Percentiles rank a stretch among this genome's conserved stretches.
Conservation (phyloP, 495 filamentous ascomycete genomes). For the Tuber brumale region DNA sequence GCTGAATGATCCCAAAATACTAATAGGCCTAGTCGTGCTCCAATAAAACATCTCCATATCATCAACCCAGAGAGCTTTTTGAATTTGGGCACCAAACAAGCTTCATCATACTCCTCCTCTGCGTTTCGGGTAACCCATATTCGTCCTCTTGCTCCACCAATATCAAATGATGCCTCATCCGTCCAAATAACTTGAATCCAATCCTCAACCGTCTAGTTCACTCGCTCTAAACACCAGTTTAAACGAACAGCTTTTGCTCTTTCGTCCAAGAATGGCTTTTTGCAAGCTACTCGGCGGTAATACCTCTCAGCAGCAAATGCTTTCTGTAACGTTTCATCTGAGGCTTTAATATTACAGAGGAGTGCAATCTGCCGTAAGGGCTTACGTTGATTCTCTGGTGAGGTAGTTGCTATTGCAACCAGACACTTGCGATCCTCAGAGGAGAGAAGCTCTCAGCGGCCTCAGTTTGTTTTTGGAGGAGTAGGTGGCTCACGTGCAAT, state of each 20-base stretch:
- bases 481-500: no score
- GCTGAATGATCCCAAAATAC: slow-evolving; percentile 7
- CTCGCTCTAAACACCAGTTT: background rate
- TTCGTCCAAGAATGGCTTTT: background rate
- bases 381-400: background rate
- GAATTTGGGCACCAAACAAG: slow-evolving; percentile 14
- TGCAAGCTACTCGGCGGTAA: background rate
- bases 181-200: slow-evolving; percentile 15
- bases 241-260: background rate
- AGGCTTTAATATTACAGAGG: background rate
- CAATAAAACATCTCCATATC: slow-evolving; percentile 13
- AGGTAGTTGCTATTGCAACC: no score
- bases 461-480: no score
- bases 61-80: background rate
- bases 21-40: background rate
- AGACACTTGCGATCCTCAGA: no score
- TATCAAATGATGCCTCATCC: slow-evolving; percentile 10
- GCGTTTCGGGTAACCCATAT: slow-evolving; percentile 8
- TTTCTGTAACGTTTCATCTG: background rate
- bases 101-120: slow-evolving; percentile 8
- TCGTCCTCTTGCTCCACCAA: background rate
- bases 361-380: background rate
- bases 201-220: background rate
- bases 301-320: background rate
- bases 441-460: no score